These are phyloP conservation scores for Nyctanthes arbortristis DNA, from an alignment of 257 asterid genomes.

Conservation along the genomic window DNA sequence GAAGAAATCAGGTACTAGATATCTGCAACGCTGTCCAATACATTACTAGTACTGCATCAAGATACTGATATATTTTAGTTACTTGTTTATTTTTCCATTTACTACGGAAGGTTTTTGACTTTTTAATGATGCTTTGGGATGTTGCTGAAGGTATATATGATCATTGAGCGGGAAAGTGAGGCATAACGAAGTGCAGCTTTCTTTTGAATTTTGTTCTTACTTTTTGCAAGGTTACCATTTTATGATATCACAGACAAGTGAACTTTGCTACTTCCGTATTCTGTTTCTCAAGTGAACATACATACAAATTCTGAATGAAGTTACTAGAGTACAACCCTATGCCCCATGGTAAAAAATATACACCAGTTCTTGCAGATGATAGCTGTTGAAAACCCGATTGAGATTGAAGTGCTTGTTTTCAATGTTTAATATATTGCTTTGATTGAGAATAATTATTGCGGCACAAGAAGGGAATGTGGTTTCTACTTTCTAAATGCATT, in stretches of 20 bases:
- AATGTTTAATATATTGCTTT: background rate
- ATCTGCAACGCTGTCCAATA: no score
- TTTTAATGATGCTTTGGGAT: no score
- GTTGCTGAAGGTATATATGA: no score
- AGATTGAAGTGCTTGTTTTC: background rate
- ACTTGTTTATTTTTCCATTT: no score
- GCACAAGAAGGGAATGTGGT: background rate
- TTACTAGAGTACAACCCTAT: background rate
- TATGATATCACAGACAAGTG: background rate
- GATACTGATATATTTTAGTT: no score
- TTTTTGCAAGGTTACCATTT: background rate
- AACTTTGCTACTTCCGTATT: background rate
- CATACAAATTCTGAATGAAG: no score
- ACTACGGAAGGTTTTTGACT: no score
- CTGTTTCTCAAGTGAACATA: background rate
- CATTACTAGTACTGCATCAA: no score
- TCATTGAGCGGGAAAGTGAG: background rate
- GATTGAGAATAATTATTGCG: background rate
- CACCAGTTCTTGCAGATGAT: background rate
- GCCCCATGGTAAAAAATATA: background rate
- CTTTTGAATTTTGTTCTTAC: background rate
- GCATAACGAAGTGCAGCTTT: background rate
- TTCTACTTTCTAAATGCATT: slow-evolving; percentile 12
- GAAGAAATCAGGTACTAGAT: background rate
- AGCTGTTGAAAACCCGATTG: background rate